Evolutionary conservation across 371 early-diverging fungal species (phyloP), one percentile per base, ranked within the genome.

Genomic region (Quaeritorhiza haematococci): DNA sequence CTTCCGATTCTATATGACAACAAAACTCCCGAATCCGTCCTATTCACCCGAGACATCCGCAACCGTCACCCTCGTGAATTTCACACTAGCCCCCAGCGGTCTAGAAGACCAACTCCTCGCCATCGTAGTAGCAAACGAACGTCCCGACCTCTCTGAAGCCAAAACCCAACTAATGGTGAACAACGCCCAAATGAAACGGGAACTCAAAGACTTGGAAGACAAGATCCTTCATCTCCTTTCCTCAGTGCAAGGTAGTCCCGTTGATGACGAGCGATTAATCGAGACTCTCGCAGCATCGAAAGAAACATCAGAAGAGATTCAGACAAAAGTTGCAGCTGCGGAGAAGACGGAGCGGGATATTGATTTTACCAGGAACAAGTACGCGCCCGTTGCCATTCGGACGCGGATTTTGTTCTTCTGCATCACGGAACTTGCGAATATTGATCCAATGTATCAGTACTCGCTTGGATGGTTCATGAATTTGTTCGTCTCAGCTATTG

Each of bases 361-460:
- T 54, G 83, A 82, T 54, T 55, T 59, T 4, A 82, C 78, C 1
- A 56, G 83, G 15, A 77, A 69, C 64, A 72, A 73, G 51, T 82
- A 82, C 52, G 63, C 64, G 3, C 75, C 83, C 26, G 83, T 82
- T 0, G 80, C 83, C 1, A 61, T 79, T 15, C 51, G 79, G 33
- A 80, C 81, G 1, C 42, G 83, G 17, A 79, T 82, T 49, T 48
- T 82, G 26, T 82, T 82, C 69, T 82, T 82, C 69, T 79, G 80
- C 62, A 82, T 82, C 53, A 78, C 77, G 2, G 83, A 82, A 53
- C 64, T 82, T n/a, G 71, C 83, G 0, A 65, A 58, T 7, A 72
- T 77, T 27, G 83, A 82, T 60, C 83, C 83, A 4, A 82, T 82
- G 83, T 82, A 82, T 52, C 83, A 82, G 52, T 82, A 82, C 61